Conservation (phyloP, 1,284 basidiomycete genomes). For the Sanguinoderma infundibulare region DNA sequence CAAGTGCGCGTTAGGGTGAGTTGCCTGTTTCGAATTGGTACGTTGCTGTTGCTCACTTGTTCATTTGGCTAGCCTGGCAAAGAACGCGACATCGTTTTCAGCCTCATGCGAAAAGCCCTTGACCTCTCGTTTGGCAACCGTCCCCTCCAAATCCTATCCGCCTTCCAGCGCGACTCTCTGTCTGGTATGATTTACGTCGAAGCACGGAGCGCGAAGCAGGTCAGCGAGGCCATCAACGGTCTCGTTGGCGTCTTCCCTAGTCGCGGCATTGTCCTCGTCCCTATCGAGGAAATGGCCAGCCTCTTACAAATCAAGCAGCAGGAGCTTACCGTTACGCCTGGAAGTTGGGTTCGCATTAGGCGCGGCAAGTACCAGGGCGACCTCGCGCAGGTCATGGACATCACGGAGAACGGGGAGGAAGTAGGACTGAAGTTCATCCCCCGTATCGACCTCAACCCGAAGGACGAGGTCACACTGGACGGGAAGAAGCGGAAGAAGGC, state of each 20-base stretch:
- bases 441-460: conserved; percentile 94
- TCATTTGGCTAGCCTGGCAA: conserved; percentile 70
- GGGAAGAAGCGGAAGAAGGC: conserved; percentile 75
- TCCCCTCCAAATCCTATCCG: conserved; percentile 87
- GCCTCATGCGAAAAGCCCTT: conserved; percentile 91
- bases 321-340: conserved; percentile 83
- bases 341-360: conserved; percentile 95
- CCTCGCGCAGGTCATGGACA: conserved; percentile 93
- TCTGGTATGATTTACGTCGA: conserved; percentile 97
- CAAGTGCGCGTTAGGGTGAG: conserved; percentile 91
- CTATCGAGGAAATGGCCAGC: conserved; percentile 98
- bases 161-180: conserved; percentile 95
- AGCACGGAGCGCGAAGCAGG: conserved; percentile 87
- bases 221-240: conserved; percentile 85
- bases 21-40: conserved; percentile 1
- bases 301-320: conserved; percentile 96
- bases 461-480: conserved; percentile 73
- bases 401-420: conserved; percentile 93
- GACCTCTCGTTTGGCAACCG: conserved; percentile 78
- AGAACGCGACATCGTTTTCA: conserved; percentile 92
- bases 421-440: conserved; percentile 95
- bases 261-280: conserved; percentile 85
- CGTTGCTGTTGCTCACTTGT: background rate
- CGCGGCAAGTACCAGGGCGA: conserved; percentile 95
- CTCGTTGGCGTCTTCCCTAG: conserved; percentile 91